phyloP scores from a whole-genome alignment of 352 stramenopile species.

The Phytophthora pini region DNA sequence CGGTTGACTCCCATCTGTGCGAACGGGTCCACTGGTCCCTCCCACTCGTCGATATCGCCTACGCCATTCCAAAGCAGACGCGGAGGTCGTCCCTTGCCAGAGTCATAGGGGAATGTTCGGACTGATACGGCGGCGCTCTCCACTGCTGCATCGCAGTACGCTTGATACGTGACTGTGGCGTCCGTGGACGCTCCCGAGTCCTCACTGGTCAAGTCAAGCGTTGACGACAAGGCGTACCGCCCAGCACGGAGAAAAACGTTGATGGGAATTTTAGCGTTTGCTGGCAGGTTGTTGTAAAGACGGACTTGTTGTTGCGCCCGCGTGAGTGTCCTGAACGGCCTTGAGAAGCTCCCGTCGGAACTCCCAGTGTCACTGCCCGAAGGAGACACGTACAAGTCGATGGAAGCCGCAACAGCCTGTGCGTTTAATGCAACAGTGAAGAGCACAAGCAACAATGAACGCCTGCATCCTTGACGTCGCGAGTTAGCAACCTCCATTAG shows the following conservation, averaged over 20 bases:
- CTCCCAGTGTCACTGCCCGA: slow-evolving; percentile 51
- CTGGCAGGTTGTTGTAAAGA: slow-evolving; percentile 25
- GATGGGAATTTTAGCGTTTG: slow-evolving; percentile 42
- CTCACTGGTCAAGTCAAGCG: slow-evolving; percentile 54
- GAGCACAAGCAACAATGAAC: background rate
- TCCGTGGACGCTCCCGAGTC: slow-evolving; percentile 46
- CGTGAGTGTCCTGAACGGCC: slow-evolving; percentile 60
- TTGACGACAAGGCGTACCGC: slow-evolving; percentile 57
- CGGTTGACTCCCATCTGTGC: slow-evolving; percentile 59
- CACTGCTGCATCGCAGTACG: slow-evolving; percentile 60
- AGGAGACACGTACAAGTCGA: slow-evolving; percentile 62
- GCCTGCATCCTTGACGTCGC: background rate
- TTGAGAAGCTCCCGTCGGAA: slow-evolving; percentile 49
- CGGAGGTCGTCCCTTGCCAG: slow-evolving; percentile 40
- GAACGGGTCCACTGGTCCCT: slow-evolving; percentile 66
- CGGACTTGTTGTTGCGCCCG: slow-evolving; percentile 53
- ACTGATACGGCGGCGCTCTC: slow-evolving; percentile 43
- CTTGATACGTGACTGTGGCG: slow-evolving; percentile 65
- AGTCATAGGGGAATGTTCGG: slow-evolving; percentile 57
- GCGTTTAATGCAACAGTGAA: no score
- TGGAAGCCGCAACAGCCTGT: slow-evolving; percentile 12
- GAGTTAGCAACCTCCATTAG: background rate
- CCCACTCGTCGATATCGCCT: slow-evolving; percentile 45
- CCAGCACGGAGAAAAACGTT: slow-evolving; percentile 68
- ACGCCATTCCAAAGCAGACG: slow-evolving; percentile 76